Evolutionary conservation across 176 grass and related monocot genomes (phyloP).

Genomic region (Zea luxurians): DNA sequence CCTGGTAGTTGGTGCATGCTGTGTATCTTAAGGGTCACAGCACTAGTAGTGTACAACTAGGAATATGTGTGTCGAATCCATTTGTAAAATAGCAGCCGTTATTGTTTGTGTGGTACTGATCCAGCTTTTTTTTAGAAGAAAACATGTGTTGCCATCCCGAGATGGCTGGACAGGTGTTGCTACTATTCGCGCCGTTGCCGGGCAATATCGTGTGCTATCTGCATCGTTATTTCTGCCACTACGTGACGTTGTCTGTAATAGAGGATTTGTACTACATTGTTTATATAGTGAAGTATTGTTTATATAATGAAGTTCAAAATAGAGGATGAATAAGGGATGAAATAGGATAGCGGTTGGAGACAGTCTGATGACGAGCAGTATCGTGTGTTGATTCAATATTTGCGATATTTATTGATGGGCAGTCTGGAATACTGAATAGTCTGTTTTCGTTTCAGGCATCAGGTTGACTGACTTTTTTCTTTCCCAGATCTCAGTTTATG

Average conservation of each 20-base stretch:
- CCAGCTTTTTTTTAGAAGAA: not conserved
- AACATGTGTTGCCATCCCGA: conserved; percentile 4
- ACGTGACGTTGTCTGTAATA: no score
- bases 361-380: no score
- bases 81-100: conserved; percentile 32
- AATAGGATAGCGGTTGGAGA: no score
- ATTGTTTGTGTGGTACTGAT: not conserved
- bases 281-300: no score
- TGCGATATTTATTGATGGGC: no score
- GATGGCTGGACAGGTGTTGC: conserved; percentile 3
- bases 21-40: conserved; percentile 15
- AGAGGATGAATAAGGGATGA: no score
- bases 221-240: not conserved
- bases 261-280: no score
- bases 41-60: not conserved
- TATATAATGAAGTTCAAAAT: no score
- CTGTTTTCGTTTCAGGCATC: not conserved
- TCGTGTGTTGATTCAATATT: no score
- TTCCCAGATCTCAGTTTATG: not conserved
- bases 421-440: no score
- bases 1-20: conserved; percentile 27
- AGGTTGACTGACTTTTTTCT: conserved; percentile 3
- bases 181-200: not conserved
- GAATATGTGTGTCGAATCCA: not conserved
- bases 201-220: not conserved